Base-by-base conservation (phyloP, 1,139 yeast genomes). In the Taphrina betulina region DNA sequence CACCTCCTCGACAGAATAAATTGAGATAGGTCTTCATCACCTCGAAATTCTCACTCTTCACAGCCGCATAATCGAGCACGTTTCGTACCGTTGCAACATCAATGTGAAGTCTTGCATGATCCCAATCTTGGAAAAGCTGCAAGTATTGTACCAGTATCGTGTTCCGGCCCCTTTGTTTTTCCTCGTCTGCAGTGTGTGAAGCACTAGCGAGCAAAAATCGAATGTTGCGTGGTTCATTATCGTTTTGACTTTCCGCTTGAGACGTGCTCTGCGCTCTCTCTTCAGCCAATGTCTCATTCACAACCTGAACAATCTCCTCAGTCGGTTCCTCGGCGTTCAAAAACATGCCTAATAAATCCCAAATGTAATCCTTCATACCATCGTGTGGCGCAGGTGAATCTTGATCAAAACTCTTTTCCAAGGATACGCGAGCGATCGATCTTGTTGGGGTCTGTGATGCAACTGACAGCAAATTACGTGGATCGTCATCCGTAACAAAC, bases 331-430 rank as follows among this genome's bases (percentile, higher is more conserved):
- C 45, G 16, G 45, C 24, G 23, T 24, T 10, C 23, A 41, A 8
- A 14, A 26, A 41, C 45, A 41, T 41, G 24, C 14, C 45, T 14
- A 41, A 17, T 35, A 41, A 26, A 16, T 41, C 45, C 45, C 45
- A 41, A 22, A 26, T 35, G 8, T 24, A 23, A 12, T 24, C n/a
- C 34, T 20, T 34, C 37, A 28, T 7, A 28, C 10, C 31, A 28
- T 28, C 31, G 31, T 28, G 10, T 28, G 10, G 31, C 10, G 31
- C 31, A 7, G 31, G 10, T 28, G 7, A 8, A 28, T 12, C 31
- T 28, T 7, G 12, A 12, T 8, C 31, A 12, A 28, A 12, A 28
- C 31, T 28, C 10, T 28, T 28, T 7, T 28, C 7, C 12, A 12
- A 7, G 7, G 10, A 28, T 28, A 12, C 10, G 7, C 31, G 12